These are phyloP conservation scores for Musa troglodytarum DNA, from an alignment of 176 grass and related monocot genomes.

Conservation along the genomic window DNA sequence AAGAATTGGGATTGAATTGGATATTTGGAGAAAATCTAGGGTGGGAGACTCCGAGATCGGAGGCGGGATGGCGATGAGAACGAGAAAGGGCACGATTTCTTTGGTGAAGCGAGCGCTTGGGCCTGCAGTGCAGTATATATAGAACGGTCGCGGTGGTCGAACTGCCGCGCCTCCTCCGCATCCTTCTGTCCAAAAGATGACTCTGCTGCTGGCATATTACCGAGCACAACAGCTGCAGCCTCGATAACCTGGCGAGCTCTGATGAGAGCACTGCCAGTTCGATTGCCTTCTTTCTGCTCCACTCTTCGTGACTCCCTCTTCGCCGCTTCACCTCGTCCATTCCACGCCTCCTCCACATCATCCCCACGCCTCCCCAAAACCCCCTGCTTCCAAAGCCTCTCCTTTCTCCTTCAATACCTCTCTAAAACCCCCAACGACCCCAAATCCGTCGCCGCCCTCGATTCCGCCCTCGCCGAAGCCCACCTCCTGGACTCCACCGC, in stretches of 20 bases:
- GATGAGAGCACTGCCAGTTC: not conserved
- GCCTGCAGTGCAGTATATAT: not conserved
- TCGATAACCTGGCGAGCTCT: too few species aligned
- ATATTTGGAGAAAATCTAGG: not conserved
- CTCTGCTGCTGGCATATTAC: not conserved
- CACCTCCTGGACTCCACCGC: constrained; percentile 9
- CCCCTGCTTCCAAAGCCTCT: not conserved
- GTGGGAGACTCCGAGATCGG: not conserved
- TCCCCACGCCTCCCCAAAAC: not conserved
- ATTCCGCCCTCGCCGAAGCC: not conserved
- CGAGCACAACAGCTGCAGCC: not conserved
- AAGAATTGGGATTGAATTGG: not conserved
- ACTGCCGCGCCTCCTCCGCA: too few species aligned
- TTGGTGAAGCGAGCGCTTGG: not conserved
- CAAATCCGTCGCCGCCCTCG: not conserved
- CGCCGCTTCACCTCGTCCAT: not conserved
- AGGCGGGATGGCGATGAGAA: not conserved
- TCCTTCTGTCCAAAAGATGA: too few species aligned
- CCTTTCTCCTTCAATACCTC: not conserved
- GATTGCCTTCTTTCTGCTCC: not conserved
- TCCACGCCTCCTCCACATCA: not conserved
- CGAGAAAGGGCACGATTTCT: not conserved
- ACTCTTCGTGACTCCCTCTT: not conserved
- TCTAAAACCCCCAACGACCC: not conserved
- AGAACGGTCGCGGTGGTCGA: too few species aligned